Evolutionary conservation across 2,329 filamentous ascomycete species (phyloP), one percentile per base, ranked within the genome.

Genomic region (Ophiosphaerella narmari): DNA sequence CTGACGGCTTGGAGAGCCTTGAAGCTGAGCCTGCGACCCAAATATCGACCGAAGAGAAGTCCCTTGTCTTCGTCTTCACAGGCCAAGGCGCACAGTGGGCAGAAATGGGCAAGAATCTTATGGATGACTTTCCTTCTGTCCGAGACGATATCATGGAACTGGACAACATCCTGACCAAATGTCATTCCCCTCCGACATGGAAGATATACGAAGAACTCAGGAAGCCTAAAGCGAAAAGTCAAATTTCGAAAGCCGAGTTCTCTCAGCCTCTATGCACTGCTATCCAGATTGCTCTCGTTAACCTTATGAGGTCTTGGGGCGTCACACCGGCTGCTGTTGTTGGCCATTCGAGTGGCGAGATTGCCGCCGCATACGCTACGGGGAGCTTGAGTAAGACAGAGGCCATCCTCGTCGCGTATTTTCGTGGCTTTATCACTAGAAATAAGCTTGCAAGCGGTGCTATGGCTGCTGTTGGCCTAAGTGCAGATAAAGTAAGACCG

Each of bases 281-380:
- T 1, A 33, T 65, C 0, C 62, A 65, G 39, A 44, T 63, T 7
- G 58, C 46, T 1, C 35, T 65, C 1, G 55, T 59, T 2, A 47
- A 58, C 31, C 2, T 24, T 49, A 4, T 48, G 46, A 8, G n/a
- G 9, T 3, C 36, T 21, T 0, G 52, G 39, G 44, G 44, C 8
- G 40, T 65, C 13, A 11, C 16, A 1, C 56, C 60, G 3, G 14
- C 32, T 21, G 42, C 54, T 3, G 62, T 65, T 7, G 47, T 57
- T 9, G 74, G 75, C 3, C 74, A 77, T 45, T 75, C 73, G 0
- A 65, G 73, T 6, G 74, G 75, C 2, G 75, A 77, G 49, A 73
- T 75, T 8, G 74, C 71, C 0, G 75, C 74, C 0, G 60, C 70
- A 2, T 74, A 76, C 16, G 65, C 63, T 6, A 63, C 62, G 9